Conservation (phyloP, 371 early-diverging fungal species). For the Circinella minor region DNA sequence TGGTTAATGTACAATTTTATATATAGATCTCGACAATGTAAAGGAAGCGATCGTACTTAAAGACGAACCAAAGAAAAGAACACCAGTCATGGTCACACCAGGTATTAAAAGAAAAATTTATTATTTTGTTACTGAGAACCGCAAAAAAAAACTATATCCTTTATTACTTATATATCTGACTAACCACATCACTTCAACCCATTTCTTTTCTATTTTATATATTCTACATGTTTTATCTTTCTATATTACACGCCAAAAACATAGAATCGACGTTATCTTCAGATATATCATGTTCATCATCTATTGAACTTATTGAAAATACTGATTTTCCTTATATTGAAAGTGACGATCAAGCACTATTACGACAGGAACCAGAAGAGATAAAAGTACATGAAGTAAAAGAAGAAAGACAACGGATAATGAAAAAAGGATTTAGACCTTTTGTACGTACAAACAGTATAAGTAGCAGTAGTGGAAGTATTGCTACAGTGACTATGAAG, state of each 20-base stretch:
- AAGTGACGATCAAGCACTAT: neutral
- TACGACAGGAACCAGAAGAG: neutral
- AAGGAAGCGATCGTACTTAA: slow-evolving; percentile 4
- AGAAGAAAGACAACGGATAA: neutral
- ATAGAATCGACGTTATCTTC: neutral
- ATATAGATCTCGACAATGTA: neutral
- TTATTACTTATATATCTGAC: too few relatives aligned
- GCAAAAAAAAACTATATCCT: too few relatives aligned
- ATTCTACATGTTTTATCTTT: too few relatives aligned
- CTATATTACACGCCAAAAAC: too few relatives aligned
- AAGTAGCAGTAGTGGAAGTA: slow-evolving; percentile 13
- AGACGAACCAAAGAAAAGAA: slow-evolving; percentile 8
- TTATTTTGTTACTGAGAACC: too few relatives aligned
- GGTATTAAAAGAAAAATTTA: neutral
- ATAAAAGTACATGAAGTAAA: neutral
- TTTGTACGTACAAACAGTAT: slow-evolving; percentile 11
- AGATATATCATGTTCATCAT: neutral
- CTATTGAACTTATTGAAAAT: slow-evolving; percentile 3
- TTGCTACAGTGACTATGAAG: neutral
- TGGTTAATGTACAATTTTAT: neutral
- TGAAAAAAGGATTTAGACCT: slow-evolving; percentile 6
- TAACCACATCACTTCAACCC: too few relatives aligned
- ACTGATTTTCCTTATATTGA: neutral
- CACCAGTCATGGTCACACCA: slow-evolving; percentile 7
- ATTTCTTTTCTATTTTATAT: too few relatives aligned